These are phyloP conservation scores for Mortierella sp. DNA, from an alignment of 371 early-diverging fungal genomes.

Conservation along the genomic window DNA sequence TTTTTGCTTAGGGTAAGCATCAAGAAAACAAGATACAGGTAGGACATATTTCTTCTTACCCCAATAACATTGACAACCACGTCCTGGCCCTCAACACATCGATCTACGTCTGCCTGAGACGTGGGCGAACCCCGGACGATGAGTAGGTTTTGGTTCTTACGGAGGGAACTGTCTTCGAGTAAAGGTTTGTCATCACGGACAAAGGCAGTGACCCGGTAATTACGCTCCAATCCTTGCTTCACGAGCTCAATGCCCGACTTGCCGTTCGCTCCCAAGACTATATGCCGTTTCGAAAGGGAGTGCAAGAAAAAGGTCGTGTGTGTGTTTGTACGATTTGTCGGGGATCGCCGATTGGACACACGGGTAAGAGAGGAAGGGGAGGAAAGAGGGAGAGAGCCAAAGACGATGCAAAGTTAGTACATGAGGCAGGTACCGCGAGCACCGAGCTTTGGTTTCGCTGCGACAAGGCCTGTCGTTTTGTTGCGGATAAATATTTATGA, in stretches of 20 bases:
- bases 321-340: no score
- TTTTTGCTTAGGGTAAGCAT: neutral
- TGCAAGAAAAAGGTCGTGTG: no score
- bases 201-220: constrained; percentile 51
- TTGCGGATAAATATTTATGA: no score
- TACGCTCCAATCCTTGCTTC: constrained; percentile 40
- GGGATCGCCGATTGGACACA: no score
- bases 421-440: no score
- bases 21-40: neutral
- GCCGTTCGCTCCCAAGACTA: constrained; percentile 50
- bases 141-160: constrained; percentile 47
- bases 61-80: constrained; percentile 52
- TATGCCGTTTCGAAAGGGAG: neutral
- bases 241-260: constrained; percentile 46
- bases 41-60: constrained; percentile 20
- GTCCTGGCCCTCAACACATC: constrained; percentile 47
- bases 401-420: no score
- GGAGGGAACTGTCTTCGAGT: constrained; percentile 34
- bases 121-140: constrained; percentile 47
- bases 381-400: no score
- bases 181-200: constrained; percentile 45
- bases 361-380: no score
- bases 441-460: no score
- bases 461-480: no score
- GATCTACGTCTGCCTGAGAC: constrained; percentile 41